Conservation (phyloP, 139 green algal species). For the Axilococcus clingmanii region DNA sequence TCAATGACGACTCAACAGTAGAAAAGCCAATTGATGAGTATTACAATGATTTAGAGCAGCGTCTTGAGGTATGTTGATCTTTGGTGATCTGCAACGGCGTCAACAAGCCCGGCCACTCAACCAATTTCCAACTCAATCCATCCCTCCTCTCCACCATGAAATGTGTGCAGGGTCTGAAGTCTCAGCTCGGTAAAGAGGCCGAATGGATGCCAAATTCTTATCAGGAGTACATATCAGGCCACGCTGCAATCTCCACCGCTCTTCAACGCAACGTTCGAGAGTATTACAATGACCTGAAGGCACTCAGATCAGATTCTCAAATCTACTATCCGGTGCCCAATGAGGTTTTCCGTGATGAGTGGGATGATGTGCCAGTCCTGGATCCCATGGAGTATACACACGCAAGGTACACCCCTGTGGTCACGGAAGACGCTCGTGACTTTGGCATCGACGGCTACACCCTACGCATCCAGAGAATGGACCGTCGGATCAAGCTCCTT, state of each 20-base stretch:
- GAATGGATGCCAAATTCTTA: constrained; percentile 3
- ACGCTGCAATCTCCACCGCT: constrained; percentile 4
- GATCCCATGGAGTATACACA: constrained; percentile 30
- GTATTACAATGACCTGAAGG: constrained; percentile 12
- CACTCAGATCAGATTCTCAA: constrained; percentile 9
- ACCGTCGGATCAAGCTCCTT: constrained; percentile 27
- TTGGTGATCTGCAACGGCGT: no score
- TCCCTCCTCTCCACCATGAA: no score
- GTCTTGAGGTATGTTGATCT: no score
- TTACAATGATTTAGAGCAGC: constrained; percentile 4
- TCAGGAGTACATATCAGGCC: constrained; percentile 9
- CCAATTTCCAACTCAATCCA: no score
- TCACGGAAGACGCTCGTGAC: constrained; percentile 28
- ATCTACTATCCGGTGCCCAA: constrained; percentile 28
- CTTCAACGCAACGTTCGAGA: constrained; percentile 7
- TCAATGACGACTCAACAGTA: constrained; percentile 5
- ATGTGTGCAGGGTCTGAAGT: no score
- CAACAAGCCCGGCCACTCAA: no score
- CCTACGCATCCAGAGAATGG: constrained; percentile 24
- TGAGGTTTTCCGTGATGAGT: constrained; percentile 28
- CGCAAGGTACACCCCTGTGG: constrained; percentile 29
- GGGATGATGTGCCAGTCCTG: constrained; percentile 30
- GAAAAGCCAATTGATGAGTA: constrained; percentile 12
- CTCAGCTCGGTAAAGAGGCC: no score
- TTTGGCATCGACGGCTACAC: constrained; percentile 34